Evolutionary conservation across 2,329 filamentous ascomycete genomes (phyloP), one percentile per base, ranked within the genome.

Genomic region (Sarocladium oryzae): DNA sequence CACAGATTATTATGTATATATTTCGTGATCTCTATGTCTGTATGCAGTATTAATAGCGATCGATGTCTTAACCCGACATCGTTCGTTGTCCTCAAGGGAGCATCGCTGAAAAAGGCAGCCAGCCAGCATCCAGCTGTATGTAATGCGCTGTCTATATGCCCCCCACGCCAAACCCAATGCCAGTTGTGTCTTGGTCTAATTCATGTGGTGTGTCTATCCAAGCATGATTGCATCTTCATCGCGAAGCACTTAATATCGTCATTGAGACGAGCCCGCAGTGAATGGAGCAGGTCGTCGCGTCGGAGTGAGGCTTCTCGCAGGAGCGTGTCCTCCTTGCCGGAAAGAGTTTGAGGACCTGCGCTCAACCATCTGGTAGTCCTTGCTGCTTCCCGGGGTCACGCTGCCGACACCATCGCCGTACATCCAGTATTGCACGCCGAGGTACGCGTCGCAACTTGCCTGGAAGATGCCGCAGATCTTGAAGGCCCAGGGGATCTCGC

Each of bases 381-480:
- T 74, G 50, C 69, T 56, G 36, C 58, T 57, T 9, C 52, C 52
- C 9, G 20, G 21, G 35, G 26, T 38, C 8, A 21, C 33, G 30
- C 37, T 55, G 15, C 52, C 54, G 48, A 63, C 71, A 4, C 76
- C 76, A 48, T 77, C 73, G 10, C 84, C 84, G 65, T 86, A 90
- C 68, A 85, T 73, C 60, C 78, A 76, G 67, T 88, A 92, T 65
- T 93, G 88, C 15, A 85, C 65, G 2, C 87, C 88, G 41, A 93
- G 74, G 56, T 87, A 84, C 46, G 75, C 69, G 69, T 95, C 88
- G 68, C 89, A 92, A 20, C 71, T 73, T 18, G 87, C 86, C 73
- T 93, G 88, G 68, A 93, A 90, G 51, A 89, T 75, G 57, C 86
- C 89, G 63, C 88, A 92, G 18, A 89, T 69, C 72, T 92, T 92